Conservation (phyloP, 805 yeast species). For the Jamesozyma spencerorum region DNA sequence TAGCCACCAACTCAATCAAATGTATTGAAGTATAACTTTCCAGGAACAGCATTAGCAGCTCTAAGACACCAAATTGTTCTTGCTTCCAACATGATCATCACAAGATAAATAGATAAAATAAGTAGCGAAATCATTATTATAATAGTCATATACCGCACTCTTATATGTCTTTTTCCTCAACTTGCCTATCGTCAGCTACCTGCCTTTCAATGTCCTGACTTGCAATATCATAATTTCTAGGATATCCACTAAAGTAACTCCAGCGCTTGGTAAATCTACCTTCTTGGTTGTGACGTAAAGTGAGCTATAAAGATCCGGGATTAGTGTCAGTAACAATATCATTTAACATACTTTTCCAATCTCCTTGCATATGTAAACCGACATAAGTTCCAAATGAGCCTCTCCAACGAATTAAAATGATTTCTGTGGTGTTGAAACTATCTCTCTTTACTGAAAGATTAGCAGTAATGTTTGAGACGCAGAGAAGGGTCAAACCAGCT, state of each 20-base stretch:
- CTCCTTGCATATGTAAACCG: conserved; percentile 1
- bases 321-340: conserved; percentile 1
- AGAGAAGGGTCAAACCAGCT: neutral
- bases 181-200: conserved; percentile 2
- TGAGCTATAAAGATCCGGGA: neutral
- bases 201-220: conserved; percentile 1
- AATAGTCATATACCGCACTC: neutral
- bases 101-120: no score
- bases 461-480: conserved; percentile 1
- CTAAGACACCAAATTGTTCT: conserved; percentile 1
- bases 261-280: no score
- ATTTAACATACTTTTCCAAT: conserved; percentile 1
- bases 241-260: conserved; percentile 4
- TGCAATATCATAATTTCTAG: conserved; percentile 1
- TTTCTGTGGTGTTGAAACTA: neutral
- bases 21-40: conserved; percentile 9
- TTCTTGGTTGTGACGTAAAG: conserved; percentile 1
- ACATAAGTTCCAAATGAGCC: neutral
- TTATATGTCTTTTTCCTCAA: conserved; percentile 1
- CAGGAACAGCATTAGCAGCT: conserved; percentile 5
- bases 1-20: conserved; percentile 10
- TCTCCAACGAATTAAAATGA: neutral
- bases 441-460: neutral
- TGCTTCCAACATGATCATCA: neutral
- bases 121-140: neutral